Evolutionary conservation across 257 asterid genomes (phyloP), one percentile per base, ranked within the genome.

Genomic region (Salvia rosmarinus): DNA sequence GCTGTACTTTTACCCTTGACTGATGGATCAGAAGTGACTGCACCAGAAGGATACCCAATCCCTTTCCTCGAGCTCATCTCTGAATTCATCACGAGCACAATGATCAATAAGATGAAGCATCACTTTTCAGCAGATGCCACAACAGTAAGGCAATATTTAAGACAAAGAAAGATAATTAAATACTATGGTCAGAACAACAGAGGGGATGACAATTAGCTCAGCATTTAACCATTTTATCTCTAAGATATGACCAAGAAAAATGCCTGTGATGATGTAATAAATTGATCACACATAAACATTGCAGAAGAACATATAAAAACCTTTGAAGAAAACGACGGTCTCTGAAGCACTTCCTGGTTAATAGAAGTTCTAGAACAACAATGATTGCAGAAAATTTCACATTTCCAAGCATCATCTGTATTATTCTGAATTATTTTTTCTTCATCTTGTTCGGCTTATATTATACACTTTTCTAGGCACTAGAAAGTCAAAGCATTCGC

Each of bases 61-160:
- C 79, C 74, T 71, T 71, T 88, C 67, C 84, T 68, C 1, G 83
- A 83, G 76, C 81, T 86, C 95, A 89, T 91, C 16, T 59, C 81
- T 74, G 79, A 57, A 75, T 25, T 44, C 28, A 64, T 52, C 46
- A 72, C 1, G 47, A 72, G 54, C 59, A 78, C 64, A 56, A 34
- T 35, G 34, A 67, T 60, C 30, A 64, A n/a, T 39, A 73, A 12
- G 16, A 5, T 40, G 25, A 42, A 9, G 44, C 67, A 52, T 56
- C 34, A 30, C 5, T 51, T 67, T 20, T 40, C 17, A 20, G 61
- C 39, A 72, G 52, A 39, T n/a, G 17, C 6, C 10, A 54, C 9
- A 25, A 49, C 14, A 66, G 16, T 6, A 9, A 42, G 42, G 21
- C 42, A 69, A 52, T 51, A 21, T 0, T 34, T 10, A 54, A 46